phyloP scores from a whole-genome alignment of 1,284 basidiomycete genomes.

The Microbotryum scabiosae region DNA sequence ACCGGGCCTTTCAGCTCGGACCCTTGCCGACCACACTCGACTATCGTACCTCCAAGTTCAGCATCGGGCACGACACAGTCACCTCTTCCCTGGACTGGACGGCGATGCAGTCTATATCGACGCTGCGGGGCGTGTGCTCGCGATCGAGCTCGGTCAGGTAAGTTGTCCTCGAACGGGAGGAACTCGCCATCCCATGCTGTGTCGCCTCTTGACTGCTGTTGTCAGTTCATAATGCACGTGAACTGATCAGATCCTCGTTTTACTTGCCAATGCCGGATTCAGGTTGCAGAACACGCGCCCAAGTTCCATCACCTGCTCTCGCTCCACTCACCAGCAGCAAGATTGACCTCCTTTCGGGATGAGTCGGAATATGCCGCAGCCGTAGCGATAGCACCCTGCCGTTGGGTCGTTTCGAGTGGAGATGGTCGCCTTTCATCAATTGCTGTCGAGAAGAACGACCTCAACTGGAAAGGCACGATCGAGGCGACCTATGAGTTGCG shows the following conservation, averaged over 20 bases:
- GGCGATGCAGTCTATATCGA: constrained; percentile 60
- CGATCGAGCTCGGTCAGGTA: constrained; percentile 54
- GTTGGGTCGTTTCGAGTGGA: constrained; percentile 63
- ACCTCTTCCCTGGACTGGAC: constrained; percentile 52
- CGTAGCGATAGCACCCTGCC: constrained; percentile 49
- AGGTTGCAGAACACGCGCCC: constrained; percentile 50
- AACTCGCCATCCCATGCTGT: constrained; percentile 28
- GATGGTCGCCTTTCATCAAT: constrained; percentile 52
- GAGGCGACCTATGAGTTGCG: constrained; percentile 46
- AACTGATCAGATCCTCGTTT: no score
- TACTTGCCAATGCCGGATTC: no score
- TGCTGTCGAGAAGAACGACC: neutral
- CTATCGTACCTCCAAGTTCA: constrained; percentile 72
- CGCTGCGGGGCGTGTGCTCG: constrained; percentile 53
- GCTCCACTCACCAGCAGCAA: constrained; percentile 46
- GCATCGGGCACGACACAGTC: constrained; percentile 75
- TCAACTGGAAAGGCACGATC: constrained; percentile 35
- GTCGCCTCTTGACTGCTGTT: no score
- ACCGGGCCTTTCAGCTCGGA: constrained; percentile 7
- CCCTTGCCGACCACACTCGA: constrained; percentile 13
- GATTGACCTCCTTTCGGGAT: no score
- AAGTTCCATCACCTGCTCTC: constrained; percentile 53
- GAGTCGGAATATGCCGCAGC: constrained; percentile 65
- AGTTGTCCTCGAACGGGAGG: constrained; percentile 35
- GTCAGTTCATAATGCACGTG: no score